Evolutionary conservation across 2,329 filamentous ascomycete species (phyloP), one percentile per base, ranked within the genome.

Genomic region (Raffaelea deltoideospora): DNA sequence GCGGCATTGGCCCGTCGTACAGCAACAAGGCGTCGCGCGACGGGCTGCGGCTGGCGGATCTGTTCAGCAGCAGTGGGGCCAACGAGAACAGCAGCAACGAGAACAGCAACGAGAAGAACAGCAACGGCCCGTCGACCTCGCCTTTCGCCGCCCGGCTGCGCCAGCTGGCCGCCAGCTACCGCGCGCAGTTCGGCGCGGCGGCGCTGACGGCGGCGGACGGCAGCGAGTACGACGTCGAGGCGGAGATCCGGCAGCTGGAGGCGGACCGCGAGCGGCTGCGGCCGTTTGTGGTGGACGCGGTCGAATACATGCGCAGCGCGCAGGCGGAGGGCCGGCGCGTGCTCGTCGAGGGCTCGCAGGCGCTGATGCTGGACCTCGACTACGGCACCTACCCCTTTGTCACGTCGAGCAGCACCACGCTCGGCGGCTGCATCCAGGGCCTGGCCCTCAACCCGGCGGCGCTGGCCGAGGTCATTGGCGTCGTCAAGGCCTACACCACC

Each of bases 181-280:
- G 73, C 60, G 76, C 78, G 59, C 64, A 77, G 35, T 85, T 74
- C 47, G 79, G 79, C 8, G n/a, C n/a, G n/a, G n/a, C n/a, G n/a
- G n/a, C n/a, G n/a, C n/a, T n/a, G n/a, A n/a, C n/a, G n/a, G n/a
- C n/a, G n/a, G n/a, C n/a, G n/a, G 70, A 79, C 11, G 45, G 53
- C 38, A 45, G 54, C 37, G 52, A 72, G 44, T 72, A 73, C 52
- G 74, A 85, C 43, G 65, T 77, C 7, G 77, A 86, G 46, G 73
- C 75, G 24, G 80, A 86, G 58, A 67, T 86, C 44, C 54, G 53
- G 15, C 60, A 63, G 29, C 82, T 77, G 57, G 64, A 71, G 50
- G 60, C 62, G 26, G 75, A 75, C 52, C 65, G 72, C 21, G 54
- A 59, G 41, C 64, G 64, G 48, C 62, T 84, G 20, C 63, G 63